These are phyloP conservation scores for Globisporangium nagaii DNA, from an alignment of 352 stramenopile species.

Conservation along the genomic window DNA sequence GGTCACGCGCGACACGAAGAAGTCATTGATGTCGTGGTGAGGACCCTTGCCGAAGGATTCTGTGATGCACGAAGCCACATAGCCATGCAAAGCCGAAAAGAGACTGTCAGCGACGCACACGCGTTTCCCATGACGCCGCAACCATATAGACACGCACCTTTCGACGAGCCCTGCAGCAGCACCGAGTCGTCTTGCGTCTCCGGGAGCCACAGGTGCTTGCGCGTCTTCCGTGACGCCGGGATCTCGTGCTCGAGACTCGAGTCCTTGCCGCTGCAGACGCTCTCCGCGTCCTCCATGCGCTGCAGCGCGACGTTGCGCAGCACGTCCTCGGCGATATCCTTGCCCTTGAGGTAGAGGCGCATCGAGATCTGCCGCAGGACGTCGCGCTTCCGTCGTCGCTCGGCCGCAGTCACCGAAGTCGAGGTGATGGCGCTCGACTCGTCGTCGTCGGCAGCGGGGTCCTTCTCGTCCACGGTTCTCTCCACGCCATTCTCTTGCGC, in stretches of 20 bases:
- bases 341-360: slow-evolving; percentile 66
- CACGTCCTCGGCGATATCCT: slow-evolving; percentile 59
- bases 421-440: not conserved
- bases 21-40: slow-evolving; percentile 52
- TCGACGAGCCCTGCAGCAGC: slow-evolving; percentile 24
- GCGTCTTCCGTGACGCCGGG: slow-evolving; percentile 48
- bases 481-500: slow-evolving; percentile 4
- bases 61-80: no score
- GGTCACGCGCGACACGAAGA: slow-evolving; percentile 74
- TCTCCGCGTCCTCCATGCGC: slow-evolving; percentile 56
- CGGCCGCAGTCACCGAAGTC: not conserved
- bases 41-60: slow-evolving; percentile 8
- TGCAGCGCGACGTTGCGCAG: slow-evolving; percentile 52
- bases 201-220: slow-evolving; percentile 69
- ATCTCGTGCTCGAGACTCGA: slow-evolving; percentile 68
- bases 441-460: not conserved
- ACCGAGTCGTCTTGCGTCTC: slow-evolving; percentile 77
- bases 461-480: slow-evolving; percentile 4
- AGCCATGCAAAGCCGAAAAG: not conserved
- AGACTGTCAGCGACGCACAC: not conserved
- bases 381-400: slow-evolving; percentile 47
- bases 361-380: slow-evolving; percentile 76
- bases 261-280: slow-evolving; percentile 29
- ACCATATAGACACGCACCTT: slow-evolving; percentile 7
- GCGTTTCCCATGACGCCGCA: no score